Conservation (phyloP, 2,329 filamentous ascomycete genomes). For the Aspergillus pseudonomiae region DNA sequence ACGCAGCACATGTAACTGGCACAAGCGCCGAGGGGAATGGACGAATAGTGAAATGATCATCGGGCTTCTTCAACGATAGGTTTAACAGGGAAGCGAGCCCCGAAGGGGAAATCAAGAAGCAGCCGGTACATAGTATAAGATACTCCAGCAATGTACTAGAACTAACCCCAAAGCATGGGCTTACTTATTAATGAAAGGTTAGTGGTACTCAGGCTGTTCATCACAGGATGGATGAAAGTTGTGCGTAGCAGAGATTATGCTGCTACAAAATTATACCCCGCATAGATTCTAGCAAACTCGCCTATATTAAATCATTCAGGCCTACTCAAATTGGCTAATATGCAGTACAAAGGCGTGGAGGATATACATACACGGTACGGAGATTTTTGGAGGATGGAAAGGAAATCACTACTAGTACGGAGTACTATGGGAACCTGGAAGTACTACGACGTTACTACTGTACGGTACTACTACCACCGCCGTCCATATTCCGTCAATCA, state of each 20-base stretch:
- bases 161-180: not conserved
- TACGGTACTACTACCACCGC: not conserved
- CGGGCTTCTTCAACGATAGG: conserved; percentile 1
- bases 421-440: not conserved
- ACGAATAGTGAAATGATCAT: conserved; percentile 5
- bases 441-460: conserved; percentile 4
- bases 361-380: conserved; percentile 11
- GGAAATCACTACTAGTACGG: conserved; percentile 7
- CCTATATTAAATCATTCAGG: not conserved
- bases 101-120: not conserved
- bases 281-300: too few species aligned
- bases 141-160: not conserved
- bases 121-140: not conserved
- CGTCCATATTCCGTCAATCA: conserved; percentile 4
- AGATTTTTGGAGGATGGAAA: conserved; percentile 16
- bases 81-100: not conserved
- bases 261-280: not conserved
- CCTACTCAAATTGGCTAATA: not conserved
- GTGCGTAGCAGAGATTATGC: not conserved
- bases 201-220: not conserved
- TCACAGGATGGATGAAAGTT: not conserved
- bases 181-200: not conserved
- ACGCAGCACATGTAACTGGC: not conserved
- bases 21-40: not conserved
- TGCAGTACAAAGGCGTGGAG: not conserved